Percentiles rank a stretch among this genome's conserved stretches.
Conservation (phyloP, 192 early-diverging fungal genomes). For the Podila horticola region DNA sequence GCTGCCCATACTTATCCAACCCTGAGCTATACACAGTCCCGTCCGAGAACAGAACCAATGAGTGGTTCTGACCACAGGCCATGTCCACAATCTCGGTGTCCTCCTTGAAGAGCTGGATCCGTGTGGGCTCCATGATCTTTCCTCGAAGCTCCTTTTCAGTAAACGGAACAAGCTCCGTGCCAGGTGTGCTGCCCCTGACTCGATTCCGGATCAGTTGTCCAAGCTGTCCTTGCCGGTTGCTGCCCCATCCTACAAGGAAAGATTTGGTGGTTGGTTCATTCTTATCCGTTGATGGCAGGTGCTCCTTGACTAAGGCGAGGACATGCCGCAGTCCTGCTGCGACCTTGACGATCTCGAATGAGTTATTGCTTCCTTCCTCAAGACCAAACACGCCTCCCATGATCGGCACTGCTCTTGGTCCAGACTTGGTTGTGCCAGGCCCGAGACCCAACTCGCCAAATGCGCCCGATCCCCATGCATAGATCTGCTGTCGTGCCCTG, state of each 20-base stretch:
- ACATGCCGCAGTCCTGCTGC: conserved; percentile 75
- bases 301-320: conserved; percentile 58
- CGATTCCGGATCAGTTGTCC: conserved; percentile 27
- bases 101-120: conserved; percentile 12
- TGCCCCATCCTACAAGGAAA: conserved; percentile 60
- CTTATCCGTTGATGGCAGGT: conserved; percentile 10
- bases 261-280: background rate
- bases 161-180: background rate
- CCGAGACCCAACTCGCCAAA: conserved; percentile 65
- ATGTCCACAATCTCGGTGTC: conserved; percentile 55
- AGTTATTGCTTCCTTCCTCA: too few relatives aligned
- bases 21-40: conserved; percentile 64
- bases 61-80: conserved; percentile 74
- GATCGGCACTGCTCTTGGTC: conserved; percentile 19
- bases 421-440: conserved; percentile 22
- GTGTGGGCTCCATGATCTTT: conserved; percentile 46
- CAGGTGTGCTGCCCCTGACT: background rate
- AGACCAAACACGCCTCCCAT: conserved; percentile 1
- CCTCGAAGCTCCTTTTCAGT: conserved; percentile 29
- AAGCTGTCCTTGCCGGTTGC: conserved; percentile 68
- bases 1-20: conserved; percentile 72
- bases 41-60: conserved; percentile 58
- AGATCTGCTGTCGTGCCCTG: conserved; percentile 32
- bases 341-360: conserved; percentile 53
- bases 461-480: conserved; percentile 62